These are phyloP conservation scores for Aspergillus clavatus DNA, from an alignment of 2,329 filamentous ascomycete genomes.

Conservation along the genomic window DNA sequence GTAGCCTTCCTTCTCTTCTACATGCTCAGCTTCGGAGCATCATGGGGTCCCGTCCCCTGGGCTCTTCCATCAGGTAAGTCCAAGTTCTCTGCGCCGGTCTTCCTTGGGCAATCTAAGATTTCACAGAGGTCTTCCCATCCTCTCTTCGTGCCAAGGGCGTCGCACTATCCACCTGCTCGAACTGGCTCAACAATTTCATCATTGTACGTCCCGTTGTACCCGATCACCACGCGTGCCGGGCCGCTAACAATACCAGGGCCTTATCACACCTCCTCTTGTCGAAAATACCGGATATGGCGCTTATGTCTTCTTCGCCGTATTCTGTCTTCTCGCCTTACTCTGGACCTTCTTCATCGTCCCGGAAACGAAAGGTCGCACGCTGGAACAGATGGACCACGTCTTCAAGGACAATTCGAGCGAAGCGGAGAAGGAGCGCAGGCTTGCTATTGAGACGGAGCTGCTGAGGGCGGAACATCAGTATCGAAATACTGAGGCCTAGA, in stretches of 20 bases:
- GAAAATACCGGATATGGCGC: conserved; percentile 50
- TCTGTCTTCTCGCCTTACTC: conserved; percentile 46
- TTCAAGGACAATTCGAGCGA: conserved; percentile 38
- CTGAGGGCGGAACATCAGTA: conserved; percentile 12
- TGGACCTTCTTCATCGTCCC: conserved; percentile 54
- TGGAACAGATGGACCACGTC: conserved; percentile 52
- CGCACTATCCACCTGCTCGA: conserved; percentile 58
- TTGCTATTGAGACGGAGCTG: conserved; percentile 30
- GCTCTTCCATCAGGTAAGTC: conserved; percentile 36
- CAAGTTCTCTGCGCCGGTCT: background rate
- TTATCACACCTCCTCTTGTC: conserved; percentile 62
- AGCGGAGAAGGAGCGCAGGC: conserved; percentile 26
- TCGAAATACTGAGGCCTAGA: background rate
- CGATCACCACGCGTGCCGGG: background rate
- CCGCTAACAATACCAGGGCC: conserved; percentile 37
- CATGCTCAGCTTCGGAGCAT: conserved; percentile 57
- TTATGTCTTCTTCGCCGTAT: conserved; percentile 58
- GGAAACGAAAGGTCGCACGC: conserved; percentile 53
- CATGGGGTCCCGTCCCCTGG: conserved; percentile 52
- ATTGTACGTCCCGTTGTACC: conserved; percentile 40
- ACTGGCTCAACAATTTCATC: conserved; percentile 63
- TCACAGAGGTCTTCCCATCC: conserved; percentile 60
- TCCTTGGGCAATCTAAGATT: conserved; percentile 11
- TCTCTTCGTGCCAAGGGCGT: conserved; percentile 61
- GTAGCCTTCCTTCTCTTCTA: conserved; percentile 59